phyloP scores from a whole-genome alignment of 192 early-diverging fungal species.

The Coemansia sp. region DNA sequence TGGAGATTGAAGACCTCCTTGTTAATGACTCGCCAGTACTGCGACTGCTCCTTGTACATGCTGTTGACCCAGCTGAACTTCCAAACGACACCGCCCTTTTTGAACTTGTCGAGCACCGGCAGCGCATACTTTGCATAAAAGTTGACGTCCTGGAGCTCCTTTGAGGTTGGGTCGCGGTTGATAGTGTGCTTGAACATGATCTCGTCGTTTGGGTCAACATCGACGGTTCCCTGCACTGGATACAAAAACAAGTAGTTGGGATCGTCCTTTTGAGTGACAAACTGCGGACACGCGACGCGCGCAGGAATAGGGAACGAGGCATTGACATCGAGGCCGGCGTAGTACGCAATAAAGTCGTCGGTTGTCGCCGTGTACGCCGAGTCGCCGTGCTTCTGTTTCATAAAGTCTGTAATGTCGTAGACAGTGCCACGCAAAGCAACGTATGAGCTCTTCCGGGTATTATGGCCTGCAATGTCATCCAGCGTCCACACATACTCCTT shows the following conservation, averaged over 20 bases:
- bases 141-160: slow-evolving; percentile 26
- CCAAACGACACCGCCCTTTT: slow-evolving; percentile 67
- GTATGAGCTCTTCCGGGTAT: slow-evolving; percentile 58
- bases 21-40: slow-evolving; percentile 67
- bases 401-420: slow-evolving; percentile 69
- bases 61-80: slow-evolving; percentile 55
- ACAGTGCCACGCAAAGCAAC: slow-evolving; percentile 67
- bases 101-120: slow-evolving; percentile 29
- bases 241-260: slow-evolving; percentile 28
- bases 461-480: slow-evolving; percentile 57
- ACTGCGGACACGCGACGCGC: slow-evolving; percentile 58
- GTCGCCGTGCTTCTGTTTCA: slow-evolving; percentile 60
- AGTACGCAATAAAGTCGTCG: slow-evolving; percentile 38
- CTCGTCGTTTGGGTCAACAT: slow-evolving; percentile 6
- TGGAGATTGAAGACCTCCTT: slow-evolving; percentile 74
- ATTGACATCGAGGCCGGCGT: slow-evolving; percentile 55
- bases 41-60: slow-evolving; percentile 50
- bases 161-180: slow-evolving; percentile 21
- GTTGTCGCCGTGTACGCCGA: slow-evolving; percentile 20
- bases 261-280: slow-evolving; percentile 32
- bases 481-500: slow-evolving; percentile 58
- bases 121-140: slow-evolving; percentile 28
- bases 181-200: slow-evolving; percentile 14
- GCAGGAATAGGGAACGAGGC: slow-evolving; percentile 63
- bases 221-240: slow-evolving; percentile 14